phyloP scores from a whole-genome alignment of 805 yeast genomes.

The Jamesozyma gamospora region DNA sequence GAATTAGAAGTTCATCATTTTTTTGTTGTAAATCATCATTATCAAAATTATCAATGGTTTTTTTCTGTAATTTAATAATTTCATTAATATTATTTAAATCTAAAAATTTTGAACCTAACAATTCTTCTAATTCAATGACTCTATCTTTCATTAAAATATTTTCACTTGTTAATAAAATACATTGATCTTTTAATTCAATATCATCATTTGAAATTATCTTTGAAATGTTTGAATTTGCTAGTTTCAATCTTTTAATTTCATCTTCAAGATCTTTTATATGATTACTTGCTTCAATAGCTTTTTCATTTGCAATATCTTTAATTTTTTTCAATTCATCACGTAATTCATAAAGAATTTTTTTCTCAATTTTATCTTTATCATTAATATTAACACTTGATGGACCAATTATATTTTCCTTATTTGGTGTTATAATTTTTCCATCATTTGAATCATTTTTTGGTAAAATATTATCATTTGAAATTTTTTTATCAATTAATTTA shows the following conservation, averaged over 20 bases:
- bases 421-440: neutral
- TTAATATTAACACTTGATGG: neutral
- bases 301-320: constrained; percentile 36
- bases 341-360: constrained; percentile 8
- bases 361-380: neutral
- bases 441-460: neutral
- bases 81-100: constrained; percentile 45
- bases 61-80: constrained; percentile 45
- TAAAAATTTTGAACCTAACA: constrained; percentile 42
- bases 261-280: constrained; percentile 41
- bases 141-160: constrained; percentile 35
- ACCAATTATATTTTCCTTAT: neutral
- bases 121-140: constrained; percentile 39
- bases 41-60: constrained; percentile 35
- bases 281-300: constrained; percentile 48
- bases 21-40: constrained; percentile 39
- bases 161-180: constrained; percentile 34
- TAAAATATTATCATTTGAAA: neutral
- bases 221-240: neutral
- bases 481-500: neutral
- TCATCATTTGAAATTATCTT: constrained; percentile 19
- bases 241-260: constrained; percentile 23
- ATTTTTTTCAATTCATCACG: constrained; percentile 31
- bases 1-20: constrained; percentile 38
- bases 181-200: constrained; percentile 10